Conservation (phyloP, 2,329 filamentous ascomycete species). For the Phyllosticta paracitricarpa region DNA sequence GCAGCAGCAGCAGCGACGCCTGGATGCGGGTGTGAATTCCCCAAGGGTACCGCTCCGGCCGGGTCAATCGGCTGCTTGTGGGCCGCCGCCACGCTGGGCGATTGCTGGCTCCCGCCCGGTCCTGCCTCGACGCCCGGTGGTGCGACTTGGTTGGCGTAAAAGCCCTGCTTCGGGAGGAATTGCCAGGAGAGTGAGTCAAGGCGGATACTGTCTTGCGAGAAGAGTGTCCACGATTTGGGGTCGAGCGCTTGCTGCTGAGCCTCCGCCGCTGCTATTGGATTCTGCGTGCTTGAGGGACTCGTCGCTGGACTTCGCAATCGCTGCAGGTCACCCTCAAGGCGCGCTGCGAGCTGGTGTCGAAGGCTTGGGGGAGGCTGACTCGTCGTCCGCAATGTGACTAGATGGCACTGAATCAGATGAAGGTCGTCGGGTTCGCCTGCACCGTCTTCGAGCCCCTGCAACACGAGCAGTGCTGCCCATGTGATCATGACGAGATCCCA, state of each 20-base stretch:
- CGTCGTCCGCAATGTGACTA: conserved; percentile 11
- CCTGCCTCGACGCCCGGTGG: neutral
- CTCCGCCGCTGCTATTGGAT: neutral
- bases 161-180: conserved; percentile 3
- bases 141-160: neutral
- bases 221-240: conserved; percentile 12
- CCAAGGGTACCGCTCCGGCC: neutral
- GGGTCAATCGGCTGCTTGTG: neutral
- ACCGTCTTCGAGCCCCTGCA: conserved; percentile 33
- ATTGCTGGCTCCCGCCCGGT: neutral
- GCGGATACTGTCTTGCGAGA: conserved; percentile 12
- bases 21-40: neutral
- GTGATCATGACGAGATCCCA: conserved; percentile 38
- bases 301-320: conserved; percentile 10
- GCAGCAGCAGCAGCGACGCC: neutral
- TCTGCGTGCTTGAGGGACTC: conserved; percentile 2
- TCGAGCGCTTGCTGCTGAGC: conserved; percentile 2
- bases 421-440: conserved; percentile 23
- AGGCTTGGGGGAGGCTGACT: conserved; percentile 14
- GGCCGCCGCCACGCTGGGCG: neutral
- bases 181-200: conserved; percentile 9
- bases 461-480: conserved; percentile 35
- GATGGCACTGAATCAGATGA: conserved; percentile 11
- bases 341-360: conserved; percentile 12
- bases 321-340: conserved; percentile 12